A percentile compares a stretch with the other conserved stretches of the same genome.
These are phyloP conservation scores for Solanum ossicruentum DNA, from an alignment of 257 asterid genomes.

Conservation along the genomic window DNA sequence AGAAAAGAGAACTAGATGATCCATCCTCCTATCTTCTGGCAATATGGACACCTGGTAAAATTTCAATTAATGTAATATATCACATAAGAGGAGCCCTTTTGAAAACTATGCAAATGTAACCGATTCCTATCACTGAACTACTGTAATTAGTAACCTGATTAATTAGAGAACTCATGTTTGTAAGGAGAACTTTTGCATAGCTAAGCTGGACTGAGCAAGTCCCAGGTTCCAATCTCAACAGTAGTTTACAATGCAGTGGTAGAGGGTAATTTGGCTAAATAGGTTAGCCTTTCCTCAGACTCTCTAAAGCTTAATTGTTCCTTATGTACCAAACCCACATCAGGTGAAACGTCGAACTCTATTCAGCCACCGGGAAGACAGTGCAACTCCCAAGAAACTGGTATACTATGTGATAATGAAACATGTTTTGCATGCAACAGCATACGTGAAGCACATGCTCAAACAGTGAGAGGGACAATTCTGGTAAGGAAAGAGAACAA, in stretches of 20 bases:
- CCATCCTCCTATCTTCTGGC: slow-evolving; percentile 91
- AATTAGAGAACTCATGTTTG: background rate
- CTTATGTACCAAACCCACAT: background rate
- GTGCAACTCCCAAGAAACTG: slow-evolving; percentile 55
- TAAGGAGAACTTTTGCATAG: background rate
- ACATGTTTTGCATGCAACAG: slow-evolving; percentile 84
- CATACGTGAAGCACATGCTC: slow-evolving; percentile 70
- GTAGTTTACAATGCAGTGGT: background rate
- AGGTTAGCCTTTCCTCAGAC: background rate
- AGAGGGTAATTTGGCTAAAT: background rate
- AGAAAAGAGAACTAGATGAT: slow-evolving; percentile 84
- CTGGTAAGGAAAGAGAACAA: slow-evolving; percentile 37
- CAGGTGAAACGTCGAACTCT: slow-evolving; percentile 87
- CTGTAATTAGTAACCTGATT: background rate
- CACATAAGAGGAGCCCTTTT: background rate
- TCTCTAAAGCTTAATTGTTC: background rate
- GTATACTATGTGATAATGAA: slow-evolving; percentile 52
- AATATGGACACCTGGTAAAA: slow-evolving; percentile 96
- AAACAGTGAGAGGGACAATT: slow-evolving; percentile 90
- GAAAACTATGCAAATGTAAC: background rate
- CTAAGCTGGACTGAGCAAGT: background rate
- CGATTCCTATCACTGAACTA: background rate
- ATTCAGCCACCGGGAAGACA: slow-evolving; percentile 71
- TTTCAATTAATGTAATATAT: background rate
- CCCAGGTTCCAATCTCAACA: background rate